A percentile compares a stretch with the other conserved stretches of the same genome.
Evolutionary conservation across 169 alveolate species (phyloP).

Genomic region (Cryptosporidium ubiquitum): DNA sequence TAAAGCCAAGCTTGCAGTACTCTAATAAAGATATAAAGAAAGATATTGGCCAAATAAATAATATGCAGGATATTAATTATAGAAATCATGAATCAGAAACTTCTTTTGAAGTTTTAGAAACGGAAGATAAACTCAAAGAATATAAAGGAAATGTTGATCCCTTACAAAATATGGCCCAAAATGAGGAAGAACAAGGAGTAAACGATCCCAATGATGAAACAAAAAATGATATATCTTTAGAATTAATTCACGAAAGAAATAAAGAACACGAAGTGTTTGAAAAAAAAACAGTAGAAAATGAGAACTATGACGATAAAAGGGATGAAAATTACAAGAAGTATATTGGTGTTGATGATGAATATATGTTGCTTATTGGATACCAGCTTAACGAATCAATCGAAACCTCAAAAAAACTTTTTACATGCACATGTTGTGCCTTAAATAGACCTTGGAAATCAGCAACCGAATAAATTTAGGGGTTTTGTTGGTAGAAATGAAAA

Average conservation of each 20-base stretch:
- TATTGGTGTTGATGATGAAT: conserved; percentile 8
- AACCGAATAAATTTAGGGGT: neutral
- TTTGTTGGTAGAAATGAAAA: neutral
- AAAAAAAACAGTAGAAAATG: neutral
- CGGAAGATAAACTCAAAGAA: neutral
- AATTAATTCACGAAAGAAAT: neutral
- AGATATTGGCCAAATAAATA: neutral
- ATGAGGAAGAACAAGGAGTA: neutral
- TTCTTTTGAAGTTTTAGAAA: neutral
- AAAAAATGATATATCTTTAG: neutral
- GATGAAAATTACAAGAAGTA: neutral
- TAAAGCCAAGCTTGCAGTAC: neutral
- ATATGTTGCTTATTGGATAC: neutral
- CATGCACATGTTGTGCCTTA: neutral
- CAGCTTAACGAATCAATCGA: conserved; percentile 39
- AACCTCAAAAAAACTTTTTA: conserved; percentile 21
- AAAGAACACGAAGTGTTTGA: neutral
- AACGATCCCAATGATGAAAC: no score
- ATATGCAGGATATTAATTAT: neutral
- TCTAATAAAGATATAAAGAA: neutral
- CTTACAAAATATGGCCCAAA: no score
- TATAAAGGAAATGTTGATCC: neutral
- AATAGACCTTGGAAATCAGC: conserved; percentile 51
- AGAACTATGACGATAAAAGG: neutral
- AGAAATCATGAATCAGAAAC: neutral